A percentile compares a stretch with the other conserved stretches of the same genome.
These are phyloP conservation scores for Tetrapisispora phaffii DNA, from an alignment of 805 yeast species.

Conservation along the genomic window DNA sequence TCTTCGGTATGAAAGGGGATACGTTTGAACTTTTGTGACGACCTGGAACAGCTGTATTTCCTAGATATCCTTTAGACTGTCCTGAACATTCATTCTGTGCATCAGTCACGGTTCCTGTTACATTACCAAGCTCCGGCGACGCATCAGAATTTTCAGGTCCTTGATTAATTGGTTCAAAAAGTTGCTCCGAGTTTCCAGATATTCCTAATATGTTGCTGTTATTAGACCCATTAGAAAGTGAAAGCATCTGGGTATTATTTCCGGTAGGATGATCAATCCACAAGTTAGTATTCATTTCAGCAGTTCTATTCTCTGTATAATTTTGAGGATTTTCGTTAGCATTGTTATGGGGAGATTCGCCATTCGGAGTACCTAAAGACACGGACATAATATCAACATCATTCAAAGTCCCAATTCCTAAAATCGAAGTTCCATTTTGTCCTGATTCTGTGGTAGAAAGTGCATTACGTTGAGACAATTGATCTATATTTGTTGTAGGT, in stretches of 20 bases:
- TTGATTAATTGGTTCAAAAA: background rate
- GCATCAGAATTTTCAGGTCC: background rate
- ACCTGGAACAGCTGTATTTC: background rate
- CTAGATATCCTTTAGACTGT: background rate
- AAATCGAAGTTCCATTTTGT: background rate
- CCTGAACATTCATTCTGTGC: background rate
- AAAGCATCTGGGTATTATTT: background rate
- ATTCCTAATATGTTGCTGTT: constrained; percentile 4
- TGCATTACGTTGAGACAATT: background rate
- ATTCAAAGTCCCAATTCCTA: background rate
- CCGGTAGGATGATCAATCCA: background rate
- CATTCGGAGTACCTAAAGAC: background rate
- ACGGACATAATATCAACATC: background rate
- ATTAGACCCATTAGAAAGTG: background rate
- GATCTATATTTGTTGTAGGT: background rate
- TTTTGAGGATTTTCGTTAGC: background rate
- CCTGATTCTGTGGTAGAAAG: background rate
- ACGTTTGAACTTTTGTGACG: constrained; percentile 7
- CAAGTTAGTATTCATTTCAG: background rate
- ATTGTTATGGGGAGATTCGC: background rate
- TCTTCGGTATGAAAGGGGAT: constrained; percentile 28
- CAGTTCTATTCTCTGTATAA: background rate
- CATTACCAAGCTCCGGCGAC: background rate
- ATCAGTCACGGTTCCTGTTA: background rate
- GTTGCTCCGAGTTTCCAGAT: constrained; percentile 1